phyloP scores from a whole-genome alignment of 192 early-diverging fungal species.

The Gamsiella multidivaricata region DNA sequence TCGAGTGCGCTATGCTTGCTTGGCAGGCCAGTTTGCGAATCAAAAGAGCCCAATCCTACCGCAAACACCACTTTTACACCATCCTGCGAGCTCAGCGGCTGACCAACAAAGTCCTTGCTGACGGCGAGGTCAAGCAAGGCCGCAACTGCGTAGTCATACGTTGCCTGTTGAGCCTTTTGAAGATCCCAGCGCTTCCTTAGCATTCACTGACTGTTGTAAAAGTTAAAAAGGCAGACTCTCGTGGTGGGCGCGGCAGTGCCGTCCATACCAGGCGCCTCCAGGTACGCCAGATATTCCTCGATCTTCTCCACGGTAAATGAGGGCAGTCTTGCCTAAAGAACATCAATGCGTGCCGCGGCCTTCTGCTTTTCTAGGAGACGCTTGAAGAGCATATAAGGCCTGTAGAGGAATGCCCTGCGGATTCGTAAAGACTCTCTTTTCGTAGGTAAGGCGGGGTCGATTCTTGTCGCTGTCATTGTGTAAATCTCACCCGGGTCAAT shows the following conservation, averaged over 20 bases:
- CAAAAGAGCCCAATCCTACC: neutral
- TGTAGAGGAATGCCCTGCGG: neutral
- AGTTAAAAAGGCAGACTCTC: neutral
- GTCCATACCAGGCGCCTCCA: neutral
- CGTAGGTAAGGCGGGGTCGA: neutral
- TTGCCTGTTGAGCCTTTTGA: neutral
- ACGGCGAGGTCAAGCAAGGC: neutral
- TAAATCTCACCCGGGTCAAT: constrained; percentile 1
- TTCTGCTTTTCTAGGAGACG: neutral
- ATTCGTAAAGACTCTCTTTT: neutral
- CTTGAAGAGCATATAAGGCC: neutral
- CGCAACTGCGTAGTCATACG: neutral
- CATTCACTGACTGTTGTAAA: neutral
- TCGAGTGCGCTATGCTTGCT: neutral
- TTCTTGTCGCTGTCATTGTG: neutral
- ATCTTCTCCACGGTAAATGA: neutral
- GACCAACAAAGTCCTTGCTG: neutral
- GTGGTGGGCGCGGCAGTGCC: neutral
- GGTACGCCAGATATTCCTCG: neutral
- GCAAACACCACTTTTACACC: neutral
- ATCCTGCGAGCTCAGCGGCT: neutral
- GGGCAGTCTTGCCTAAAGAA: neutral
- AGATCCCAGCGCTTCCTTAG: neutral
- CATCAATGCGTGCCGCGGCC: neutral
- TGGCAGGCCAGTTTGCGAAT: neutral